phyloP scores from a whole-genome alignment of 2,329 filamentous ascomycete genomes.

The Corinectria fuckeliana region DNA sequence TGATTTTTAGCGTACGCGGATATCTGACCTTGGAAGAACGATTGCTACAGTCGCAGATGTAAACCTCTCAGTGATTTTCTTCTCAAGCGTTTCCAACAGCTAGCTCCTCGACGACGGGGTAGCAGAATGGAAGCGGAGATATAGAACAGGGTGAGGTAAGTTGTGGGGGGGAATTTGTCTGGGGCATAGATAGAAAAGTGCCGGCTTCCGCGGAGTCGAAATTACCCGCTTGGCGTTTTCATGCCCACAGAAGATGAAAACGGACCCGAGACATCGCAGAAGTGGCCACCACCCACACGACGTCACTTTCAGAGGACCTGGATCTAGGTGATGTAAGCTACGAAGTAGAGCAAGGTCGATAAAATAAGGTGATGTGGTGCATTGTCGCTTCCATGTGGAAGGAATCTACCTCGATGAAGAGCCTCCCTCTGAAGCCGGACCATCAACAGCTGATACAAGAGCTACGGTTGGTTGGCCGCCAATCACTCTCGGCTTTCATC shows the following conservation, averaged over 20 bases:
- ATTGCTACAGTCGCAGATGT: not conserved
- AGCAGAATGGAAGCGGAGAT: not conserved
- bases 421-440: not conserved
- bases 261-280: slow-evolving; percentile 3
- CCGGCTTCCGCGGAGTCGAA: slow-evolving; percentile 24
- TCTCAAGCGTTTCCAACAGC: not conserved
- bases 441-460: not conserved
- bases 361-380: not conserved
- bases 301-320: not conserved
- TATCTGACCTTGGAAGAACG: not conserved
- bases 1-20: not conserved
- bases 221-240: slow-evolving; percentile 30
- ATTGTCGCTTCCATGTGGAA: no score
- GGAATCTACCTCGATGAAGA: no score
- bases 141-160: slow-evolving; percentile 8
- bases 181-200: slow-evolving; percentile 13
- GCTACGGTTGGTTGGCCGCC: not conserved
- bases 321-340: not conserved
- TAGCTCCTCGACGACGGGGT: not conserved
- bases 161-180: slow-evolving; percentile 24
- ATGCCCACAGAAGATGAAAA: slow-evolving; percentile 16
- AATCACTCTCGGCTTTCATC: not conserved
- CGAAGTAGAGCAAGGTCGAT: not conserved
- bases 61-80: not conserved
- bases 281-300: slow-evolving; percentile 4